Conservation (phyloP, 345 rosid species). For the Salix exigua region DNA sequence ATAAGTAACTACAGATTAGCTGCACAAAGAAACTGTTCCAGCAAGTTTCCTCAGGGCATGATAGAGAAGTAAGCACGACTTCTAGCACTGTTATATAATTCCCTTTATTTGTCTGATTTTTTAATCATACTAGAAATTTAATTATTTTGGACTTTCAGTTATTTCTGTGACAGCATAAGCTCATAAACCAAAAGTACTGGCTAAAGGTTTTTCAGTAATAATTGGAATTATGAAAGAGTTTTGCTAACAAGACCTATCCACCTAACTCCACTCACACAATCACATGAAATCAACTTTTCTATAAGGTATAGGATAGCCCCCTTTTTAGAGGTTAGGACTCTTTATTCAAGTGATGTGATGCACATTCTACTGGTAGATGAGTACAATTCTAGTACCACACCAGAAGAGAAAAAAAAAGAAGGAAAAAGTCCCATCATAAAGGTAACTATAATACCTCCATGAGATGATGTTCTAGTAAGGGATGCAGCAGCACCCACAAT, state of each 20-base stretch:
- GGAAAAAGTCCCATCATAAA: neutral
- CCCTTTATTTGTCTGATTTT: too few relatives aligned
- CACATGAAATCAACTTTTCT: too few relatives aligned
- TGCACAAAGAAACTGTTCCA: too few relatives aligned
- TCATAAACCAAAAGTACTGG: neutral
- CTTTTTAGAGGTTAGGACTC: neutral
- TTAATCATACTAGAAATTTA: neutral
- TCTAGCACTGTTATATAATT: too few relatives aligned
- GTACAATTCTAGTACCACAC: neutral
- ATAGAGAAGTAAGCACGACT: too few relatives aligned
- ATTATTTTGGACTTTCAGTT: too few relatives aligned
- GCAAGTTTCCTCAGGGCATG: too few relatives aligned
- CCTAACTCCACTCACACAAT: too few relatives aligned
- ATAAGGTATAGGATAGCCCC: too few relatives aligned
- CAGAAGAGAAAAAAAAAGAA: neutral
- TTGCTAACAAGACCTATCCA: too few relatives aligned
- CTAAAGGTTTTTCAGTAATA: neutral
- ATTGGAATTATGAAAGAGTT: neutral
- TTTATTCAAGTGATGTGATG: neutral
- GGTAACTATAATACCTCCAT: neutral
- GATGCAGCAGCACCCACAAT: neutral
- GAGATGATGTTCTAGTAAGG: too few relatives aligned
- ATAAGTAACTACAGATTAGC: too few relatives aligned
- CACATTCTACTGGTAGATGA: neutral
- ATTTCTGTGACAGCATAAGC: neutral